These are phyloP conservation scores for Arthrinium phaeospermum DNA, from an alignment of 2,329 filamentous ascomycete species.

Conservation along the genomic window DNA sequence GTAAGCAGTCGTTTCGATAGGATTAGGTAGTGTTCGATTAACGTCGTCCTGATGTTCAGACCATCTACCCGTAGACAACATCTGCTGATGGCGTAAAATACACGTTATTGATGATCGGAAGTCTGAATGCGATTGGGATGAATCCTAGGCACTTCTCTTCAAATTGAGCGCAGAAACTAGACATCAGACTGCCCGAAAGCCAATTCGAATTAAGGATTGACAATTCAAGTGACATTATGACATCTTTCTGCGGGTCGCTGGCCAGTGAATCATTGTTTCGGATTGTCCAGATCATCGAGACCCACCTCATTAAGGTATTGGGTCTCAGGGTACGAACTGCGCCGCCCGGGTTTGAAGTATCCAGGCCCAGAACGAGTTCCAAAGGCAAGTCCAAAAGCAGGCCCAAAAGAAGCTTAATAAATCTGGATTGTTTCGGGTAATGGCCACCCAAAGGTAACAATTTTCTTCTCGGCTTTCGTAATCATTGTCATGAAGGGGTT, in stretches of 20 bases:
- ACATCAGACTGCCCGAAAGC: neutral
- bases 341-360: conserved; percentile 9
- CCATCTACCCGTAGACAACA: neutral
- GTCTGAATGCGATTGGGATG: neutral
- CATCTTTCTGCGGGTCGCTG: conserved; percentile 7
- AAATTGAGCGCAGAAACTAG: neutral
- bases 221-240: neutral
- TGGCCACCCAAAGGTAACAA: neutral
- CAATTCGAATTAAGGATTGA: neutral
- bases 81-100: neutral
- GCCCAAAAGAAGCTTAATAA: conserved; percentile 8
- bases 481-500: conserved; percentile 10
- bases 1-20: neutral
- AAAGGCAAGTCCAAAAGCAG: neutral
- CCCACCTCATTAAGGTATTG: conserved; percentile 11
- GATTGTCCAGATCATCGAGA: conserved; percentile 3
- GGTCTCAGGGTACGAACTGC: conserved; percentile 9
- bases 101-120: no score
- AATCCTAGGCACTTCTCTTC: neutral
- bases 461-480: conserved; percentile 2
- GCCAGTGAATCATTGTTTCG: conserved; percentile 16
- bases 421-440: neutral
- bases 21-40: neutral
- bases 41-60: neutral
- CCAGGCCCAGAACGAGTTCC: neutral